Conservation (phyloP, 1,284 basidiomycete species). For the Ustilago loliicola region DNA sequence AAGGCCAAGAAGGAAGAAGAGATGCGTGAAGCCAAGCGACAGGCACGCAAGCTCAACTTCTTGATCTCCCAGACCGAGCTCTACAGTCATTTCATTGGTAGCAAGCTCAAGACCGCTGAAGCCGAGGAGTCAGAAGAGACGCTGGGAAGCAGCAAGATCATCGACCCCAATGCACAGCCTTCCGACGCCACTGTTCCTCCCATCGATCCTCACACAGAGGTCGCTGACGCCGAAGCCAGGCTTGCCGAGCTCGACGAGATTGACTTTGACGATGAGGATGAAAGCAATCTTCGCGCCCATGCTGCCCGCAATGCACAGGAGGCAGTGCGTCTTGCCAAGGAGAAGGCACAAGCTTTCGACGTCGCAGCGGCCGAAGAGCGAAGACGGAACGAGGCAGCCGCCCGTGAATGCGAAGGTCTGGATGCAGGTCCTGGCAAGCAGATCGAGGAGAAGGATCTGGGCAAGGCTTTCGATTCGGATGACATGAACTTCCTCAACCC, state of each 20-base stretch:
- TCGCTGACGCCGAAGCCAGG: conserved; percentile 50
- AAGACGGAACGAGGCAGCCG: conserved; percentile 76
- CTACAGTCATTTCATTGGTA: conserved; percentile 99
- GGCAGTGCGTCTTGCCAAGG: conserved; percentile 83
- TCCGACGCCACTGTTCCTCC: conserved; percentile 72
- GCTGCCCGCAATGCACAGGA: conserved; percentile 91
- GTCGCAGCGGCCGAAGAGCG: conserved; percentile 82
- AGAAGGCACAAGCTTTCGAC: conserved; percentile 88
- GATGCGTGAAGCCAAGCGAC: conserved; percentile 92
- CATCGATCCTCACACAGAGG: conserved; percentile 77
- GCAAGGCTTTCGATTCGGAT: conserved; percentile 75
- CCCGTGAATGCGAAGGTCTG: conserved; percentile 41
- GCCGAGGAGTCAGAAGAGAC: conserved; percentile 82
- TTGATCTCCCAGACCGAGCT: conserved; percentile 98
- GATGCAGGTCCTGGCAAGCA: conserved; percentile 38
- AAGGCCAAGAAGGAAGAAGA: conserved; percentile 90
- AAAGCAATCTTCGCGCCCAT: conserved; percentile 88
- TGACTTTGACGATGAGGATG: conserved; percentile 95
- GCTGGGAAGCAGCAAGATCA: conserved; percentile 66
- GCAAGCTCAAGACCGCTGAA: conserved; percentile 95
- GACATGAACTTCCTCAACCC: conserved; percentile 99
- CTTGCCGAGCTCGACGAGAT: conserved; percentile 78
- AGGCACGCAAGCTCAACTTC: conserved; percentile 97
- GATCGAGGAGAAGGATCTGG: conserved; percentile 62
- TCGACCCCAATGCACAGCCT: conserved; percentile 49